These are phyloP conservation scores for Chaetomium globosum DNA, from an alignment of 2,329 filamentous ascomycete genomes.

Conservation along the genomic window DNA sequence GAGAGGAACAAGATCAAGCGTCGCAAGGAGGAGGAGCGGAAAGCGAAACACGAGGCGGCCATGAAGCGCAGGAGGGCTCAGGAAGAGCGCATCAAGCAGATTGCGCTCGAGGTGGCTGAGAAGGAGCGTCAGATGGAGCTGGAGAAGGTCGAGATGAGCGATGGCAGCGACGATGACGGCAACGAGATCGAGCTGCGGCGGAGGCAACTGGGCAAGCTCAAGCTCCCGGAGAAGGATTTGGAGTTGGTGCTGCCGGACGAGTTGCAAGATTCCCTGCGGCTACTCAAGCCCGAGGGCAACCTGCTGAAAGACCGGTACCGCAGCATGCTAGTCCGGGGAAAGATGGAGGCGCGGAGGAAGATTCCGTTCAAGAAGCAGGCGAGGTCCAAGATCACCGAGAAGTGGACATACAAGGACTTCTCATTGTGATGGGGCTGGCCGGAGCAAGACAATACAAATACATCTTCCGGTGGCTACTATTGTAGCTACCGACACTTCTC, in stretches of 20 bases:
- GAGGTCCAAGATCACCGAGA: constrained; percentile 82
- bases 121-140: constrained; percentile 56
- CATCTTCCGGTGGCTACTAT: not conserved
- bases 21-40: constrained; percentile 82
- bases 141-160: constrained; percentile 48
- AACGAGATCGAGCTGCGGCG: constrained; percentile 68
- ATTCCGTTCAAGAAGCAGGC: constrained; percentile 81
- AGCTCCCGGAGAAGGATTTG: constrained; percentile 75
- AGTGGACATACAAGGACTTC: constrained; percentile 98
- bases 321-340: constrained; percentile 83
- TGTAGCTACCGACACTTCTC: not conserved
- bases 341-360: constrained; percentile 79
- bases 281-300: constrained; percentile 94
- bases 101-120: constrained; percentile 64
- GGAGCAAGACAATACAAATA: not conserved
- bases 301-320: constrained; percentile 88
- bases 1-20: constrained; percentile 88
- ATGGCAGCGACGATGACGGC: constrained; percentile 56
- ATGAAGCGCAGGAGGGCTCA: constrained; percentile 75
- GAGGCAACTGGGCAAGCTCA: constrained; percentile 72
- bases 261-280: constrained; percentile 75
- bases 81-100: constrained; percentile 68
- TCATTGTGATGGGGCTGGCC: not conserved
- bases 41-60: constrained; percentile 72
- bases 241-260: constrained; percentile 83